Evolutionary conservation across 176 grass and related monocot species (phyloP).

Genomic region (Dactylis glomerata): DNA sequence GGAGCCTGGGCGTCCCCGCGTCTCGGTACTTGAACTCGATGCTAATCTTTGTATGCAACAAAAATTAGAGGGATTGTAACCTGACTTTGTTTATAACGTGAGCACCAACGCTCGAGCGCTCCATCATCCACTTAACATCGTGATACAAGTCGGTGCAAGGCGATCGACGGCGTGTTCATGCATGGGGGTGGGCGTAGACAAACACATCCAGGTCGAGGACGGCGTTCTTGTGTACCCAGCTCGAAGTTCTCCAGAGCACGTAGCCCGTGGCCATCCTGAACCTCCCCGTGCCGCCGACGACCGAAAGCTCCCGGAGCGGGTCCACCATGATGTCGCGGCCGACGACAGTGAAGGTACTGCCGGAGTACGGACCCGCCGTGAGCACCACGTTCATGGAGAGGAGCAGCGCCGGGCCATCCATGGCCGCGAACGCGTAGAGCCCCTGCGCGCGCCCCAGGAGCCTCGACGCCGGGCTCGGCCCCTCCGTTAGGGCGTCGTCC

Average conservation of each 20-base stretch:
- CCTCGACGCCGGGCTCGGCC: not conserved
- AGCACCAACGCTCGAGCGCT: too few species aligned
- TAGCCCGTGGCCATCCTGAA: slow-evolving; percentile 28
- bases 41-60: too few species aligned
- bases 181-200: not conserved
- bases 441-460: not conserved
- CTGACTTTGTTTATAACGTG: too few species aligned
- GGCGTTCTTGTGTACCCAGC: not conserved
- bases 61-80: too few species aligned
- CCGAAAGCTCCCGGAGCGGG: too few species aligned
- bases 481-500: slow-evolving; percentile 9
- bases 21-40: too few species aligned
- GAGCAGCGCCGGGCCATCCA: too few species aligned
- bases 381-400: too few species aligned
- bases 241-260: slow-evolving; percentile 19
- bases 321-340: too few species aligned
- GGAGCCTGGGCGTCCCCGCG: too few species aligned
- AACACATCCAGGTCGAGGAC: not conserved
- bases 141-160: not conserved
- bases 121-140: not conserved
- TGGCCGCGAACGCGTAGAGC: not conserved
- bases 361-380: too few species aligned
- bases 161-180: not conserved
- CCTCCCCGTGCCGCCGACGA: not conserved
- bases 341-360: too few species aligned